Percentiles rank a stretch among this genome's conserved stretches.
These are phyloP conservation scores for Candida sanyaensis DNA, from an alignment of 1,139 yeast species.

Conservation along the genomic window DNA sequence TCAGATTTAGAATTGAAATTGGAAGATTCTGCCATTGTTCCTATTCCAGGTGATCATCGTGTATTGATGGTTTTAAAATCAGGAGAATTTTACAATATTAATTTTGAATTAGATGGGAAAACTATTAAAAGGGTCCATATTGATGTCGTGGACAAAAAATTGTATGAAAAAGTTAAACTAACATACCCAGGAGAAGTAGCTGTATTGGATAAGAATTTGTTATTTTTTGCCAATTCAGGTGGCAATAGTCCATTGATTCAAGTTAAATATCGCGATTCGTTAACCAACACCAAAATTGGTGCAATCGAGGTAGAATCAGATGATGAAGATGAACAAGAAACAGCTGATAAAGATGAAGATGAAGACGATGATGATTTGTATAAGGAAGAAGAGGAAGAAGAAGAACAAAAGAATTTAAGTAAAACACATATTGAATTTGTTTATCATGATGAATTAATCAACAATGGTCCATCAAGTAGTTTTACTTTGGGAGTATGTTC, in stretches of 20 bases:
- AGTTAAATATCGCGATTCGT: constrained; percentile 25
- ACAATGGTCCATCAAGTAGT: constrained; percentile 75
- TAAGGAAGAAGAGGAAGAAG: constrained; percentile 38
- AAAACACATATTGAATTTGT: constrained; percentile 39
- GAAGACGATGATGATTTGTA: constrained; percentile 30
- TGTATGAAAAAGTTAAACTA: constrained; percentile 23
- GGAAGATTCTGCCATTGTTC: constrained; percentile 55
- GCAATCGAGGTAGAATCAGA: constrained; percentile 10
- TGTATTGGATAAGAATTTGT: constrained; percentile 33
- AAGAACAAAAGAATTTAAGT: constrained; percentile 27
- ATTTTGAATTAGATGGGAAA: constrained; percentile 54
- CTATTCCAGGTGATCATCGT: constrained; percentile 50
- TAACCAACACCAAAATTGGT: not conserved
- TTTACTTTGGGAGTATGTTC: constrained; percentile 67
- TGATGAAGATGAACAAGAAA: constrained; percentile 12
- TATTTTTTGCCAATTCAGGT: constrained; percentile 37
- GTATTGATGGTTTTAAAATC: constrained; percentile 51
- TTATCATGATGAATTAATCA: constrained; percentile 56
- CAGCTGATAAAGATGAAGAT: constrained; percentile 21
- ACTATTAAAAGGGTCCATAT: constrained; percentile 39
- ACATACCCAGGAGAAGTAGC: constrained; percentile 37
- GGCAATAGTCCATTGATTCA: constrained; percentile 41
- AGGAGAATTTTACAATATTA: constrained; percentile 55
- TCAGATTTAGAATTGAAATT: constrained; percentile 53
- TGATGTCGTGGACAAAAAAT: constrained; percentile 26